Evolutionary conservation across 768 basidiomycete genomes (phyloP).

Genomic region (Termitomyces sp.): DNA sequence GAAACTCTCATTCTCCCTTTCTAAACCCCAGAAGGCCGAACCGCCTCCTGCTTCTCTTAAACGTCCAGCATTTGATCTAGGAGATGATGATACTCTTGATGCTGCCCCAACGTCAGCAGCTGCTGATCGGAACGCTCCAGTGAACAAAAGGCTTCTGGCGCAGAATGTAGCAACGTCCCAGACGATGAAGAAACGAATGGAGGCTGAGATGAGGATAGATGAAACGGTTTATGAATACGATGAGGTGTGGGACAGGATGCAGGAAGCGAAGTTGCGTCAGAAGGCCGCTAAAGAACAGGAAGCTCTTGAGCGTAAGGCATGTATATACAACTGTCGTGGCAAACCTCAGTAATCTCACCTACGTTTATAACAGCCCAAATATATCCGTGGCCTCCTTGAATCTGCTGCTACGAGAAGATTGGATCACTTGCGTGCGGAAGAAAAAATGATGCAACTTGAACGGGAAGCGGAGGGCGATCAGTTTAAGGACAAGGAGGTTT

Average conservation of each 20-base stretch:
- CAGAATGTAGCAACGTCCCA: constrained; percentile 59
- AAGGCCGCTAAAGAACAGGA: constrained; percentile 77
- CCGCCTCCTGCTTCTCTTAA: constrained; percentile 40
- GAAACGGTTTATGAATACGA: constrained; percentile 90
- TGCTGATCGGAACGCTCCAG: constrained; percentile 31
- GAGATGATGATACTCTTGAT: constrained; percentile 57
- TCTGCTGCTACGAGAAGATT: constrained; percentile 85
- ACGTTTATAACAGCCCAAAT: constrained; percentile 69
- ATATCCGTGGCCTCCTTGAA: constrained; percentile 73
- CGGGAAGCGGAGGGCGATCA: constrained; percentile 91
- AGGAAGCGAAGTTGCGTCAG: constrained; percentile 71
- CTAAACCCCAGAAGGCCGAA: constrained; percentile 50
- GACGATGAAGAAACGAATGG: constrained; percentile 66
- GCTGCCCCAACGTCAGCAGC: constrained; percentile 38
- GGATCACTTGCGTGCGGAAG: constrained; percentile 90
- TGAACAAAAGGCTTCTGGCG: constrained; percentile 52
- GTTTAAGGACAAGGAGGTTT: constrained; percentile 92
- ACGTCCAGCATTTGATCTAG: constrained; percentile 56
- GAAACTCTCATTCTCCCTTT: constrained; percentile 90
- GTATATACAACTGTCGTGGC: constrained; percentile 15
- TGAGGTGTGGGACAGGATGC: constrained; percentile 95
- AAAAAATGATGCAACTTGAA: constrained; percentile 95
- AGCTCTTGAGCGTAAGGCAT: constrained; percentile 71
- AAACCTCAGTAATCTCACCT: constrained; percentile 8
- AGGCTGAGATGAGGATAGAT: constrained; percentile 76